These are phyloP conservation scores for Aleurites moluccanus DNA, from an alignment of 441 rosid species.

Conservation along the genomic window DNA sequence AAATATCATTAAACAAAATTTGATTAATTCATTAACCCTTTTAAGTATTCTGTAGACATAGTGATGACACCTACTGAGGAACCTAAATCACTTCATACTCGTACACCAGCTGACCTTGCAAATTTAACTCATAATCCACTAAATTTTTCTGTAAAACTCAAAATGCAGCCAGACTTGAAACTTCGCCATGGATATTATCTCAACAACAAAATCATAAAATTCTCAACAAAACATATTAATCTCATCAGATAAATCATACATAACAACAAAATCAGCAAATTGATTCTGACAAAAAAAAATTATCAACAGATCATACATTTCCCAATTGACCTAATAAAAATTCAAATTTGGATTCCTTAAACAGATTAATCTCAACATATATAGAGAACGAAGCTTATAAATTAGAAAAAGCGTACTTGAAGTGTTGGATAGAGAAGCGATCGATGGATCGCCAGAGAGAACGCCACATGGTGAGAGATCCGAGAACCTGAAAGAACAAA, in stretches of 20 bases:
- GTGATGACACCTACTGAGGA: not conserved
- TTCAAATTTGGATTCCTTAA: not conserved
- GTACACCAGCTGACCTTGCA: not conserved
- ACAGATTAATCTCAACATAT: not conserved
- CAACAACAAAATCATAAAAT: not conserved
- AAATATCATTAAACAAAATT: not conserved
- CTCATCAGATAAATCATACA: not conserved
- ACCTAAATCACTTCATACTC: not conserved
- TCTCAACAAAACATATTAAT: not conserved
- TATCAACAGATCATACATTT: not conserved
- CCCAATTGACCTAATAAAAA: not conserved
- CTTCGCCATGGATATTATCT: too few relatives aligned
- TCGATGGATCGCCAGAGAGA: slow-evolving; percentile 70
- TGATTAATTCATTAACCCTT: not conserved
- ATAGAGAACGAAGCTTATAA: not conserved
- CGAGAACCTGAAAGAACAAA: not conserved
- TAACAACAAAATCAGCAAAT: not conserved
- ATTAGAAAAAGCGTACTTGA: slow-evolving; percentile 39
- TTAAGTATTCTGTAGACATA: not conserved
- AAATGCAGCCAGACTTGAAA: too few relatives aligned
- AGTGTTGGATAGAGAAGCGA: slow-evolving; percentile 72
- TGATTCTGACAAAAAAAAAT: not conserved
- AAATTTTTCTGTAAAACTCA: not conserved
- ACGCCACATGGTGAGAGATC: slow-evolving; percentile 56
- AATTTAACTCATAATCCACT: not conserved